A percentile compares a stretch with the other conserved stretches of the same genome.
Conservation (phyloP, 192 early-diverging fungal species). For the Coemansia asiatica region DNA sequence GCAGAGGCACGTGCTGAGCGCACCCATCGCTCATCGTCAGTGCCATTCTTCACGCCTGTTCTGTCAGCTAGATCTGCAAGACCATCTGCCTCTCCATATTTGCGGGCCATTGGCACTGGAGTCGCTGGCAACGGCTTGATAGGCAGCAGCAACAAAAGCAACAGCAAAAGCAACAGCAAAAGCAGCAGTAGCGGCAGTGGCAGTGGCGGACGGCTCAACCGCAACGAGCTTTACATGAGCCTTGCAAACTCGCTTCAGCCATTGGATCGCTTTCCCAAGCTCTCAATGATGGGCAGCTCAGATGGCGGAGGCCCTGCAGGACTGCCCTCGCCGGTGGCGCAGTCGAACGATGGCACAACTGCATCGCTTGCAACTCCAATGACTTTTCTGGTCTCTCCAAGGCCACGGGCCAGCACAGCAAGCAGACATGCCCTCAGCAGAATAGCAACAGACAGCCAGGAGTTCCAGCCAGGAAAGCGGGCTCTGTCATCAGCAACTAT, state of each 20-base stretch:
- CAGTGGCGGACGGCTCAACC: slow-evolving; percentile 17
- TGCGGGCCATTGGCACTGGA: slow-evolving; percentile 45
- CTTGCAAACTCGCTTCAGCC: slow-evolving; percentile 18
- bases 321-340: slow-evolving; percentile 23
- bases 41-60: slow-evolving; percentile 43
- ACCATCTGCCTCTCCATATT: slow-evolving; percentile 38
- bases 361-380: slow-evolving; percentile 24
- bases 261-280: slow-evolving; percentile 40
- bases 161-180: slow-evolving; percentile 6
- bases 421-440: slow-evolving; percentile 30
- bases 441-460: slow-evolving; percentile 25
- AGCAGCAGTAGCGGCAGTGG: slow-evolving; percentile 7
- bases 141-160: background rate
- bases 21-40: slow-evolving; percentile 53
- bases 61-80: slow-evolving; percentile 11
- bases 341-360: slow-evolving; percentile 17
- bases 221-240: slow-evolving; percentile 17
- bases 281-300: slow-evolving; percentile 18
- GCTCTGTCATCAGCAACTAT: slow-evolving; percentile 38
- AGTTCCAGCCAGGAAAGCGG: slow-evolving; percentile 35
- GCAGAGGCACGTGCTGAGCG: slow-evolving; percentile 21
- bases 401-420: slow-evolving; percentile 42
- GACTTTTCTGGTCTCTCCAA: slow-evolving; percentile 53
- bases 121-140: slow-evolving; percentile 25
- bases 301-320: slow-evolving; percentile 23